Conservation (phyloP, 2,329 filamentous ascomycete genomes). For the Pseudocercospora eumusae region DNA sequence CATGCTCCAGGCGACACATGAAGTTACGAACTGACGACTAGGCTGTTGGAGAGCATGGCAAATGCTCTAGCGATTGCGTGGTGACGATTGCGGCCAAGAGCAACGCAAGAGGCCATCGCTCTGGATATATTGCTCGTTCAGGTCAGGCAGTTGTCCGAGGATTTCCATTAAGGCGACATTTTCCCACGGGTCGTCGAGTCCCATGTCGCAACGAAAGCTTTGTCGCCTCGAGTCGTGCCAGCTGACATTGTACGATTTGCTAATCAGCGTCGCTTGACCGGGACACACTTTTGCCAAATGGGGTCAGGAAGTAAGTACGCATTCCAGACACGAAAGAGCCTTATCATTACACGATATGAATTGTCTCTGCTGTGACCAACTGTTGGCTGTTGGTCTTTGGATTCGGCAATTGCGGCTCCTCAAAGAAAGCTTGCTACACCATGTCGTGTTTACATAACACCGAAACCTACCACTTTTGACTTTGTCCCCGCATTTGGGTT, state of each 20-base stretch:
- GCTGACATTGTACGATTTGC: not conserved
- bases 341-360: not conserved
- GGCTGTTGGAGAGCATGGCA: not conserved
- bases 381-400: not conserved
- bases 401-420: constrained; percentile 8
- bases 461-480: not conserved
- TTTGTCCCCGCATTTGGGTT: constrained; percentile 3
- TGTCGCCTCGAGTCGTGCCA: not conserved
- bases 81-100: not conserved
- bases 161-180: not conserved
- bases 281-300: not conserved
- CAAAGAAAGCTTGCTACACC: not conserved
- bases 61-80: not conserved
- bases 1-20: not conserved
- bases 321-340: not conserved
- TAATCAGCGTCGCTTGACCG: not conserved
- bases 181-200: not conserved
- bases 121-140: not conserved
- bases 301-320: not conserved
- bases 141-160: not conserved
- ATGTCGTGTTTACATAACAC: not conserved
- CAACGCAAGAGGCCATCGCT: not conserved
- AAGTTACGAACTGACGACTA: not conserved
- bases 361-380: not conserved
- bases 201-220: not conserved